Conservation (phyloP, 495 filamentous ascomycete genomes). For the Podospora pseudopauciseta region DNA sequence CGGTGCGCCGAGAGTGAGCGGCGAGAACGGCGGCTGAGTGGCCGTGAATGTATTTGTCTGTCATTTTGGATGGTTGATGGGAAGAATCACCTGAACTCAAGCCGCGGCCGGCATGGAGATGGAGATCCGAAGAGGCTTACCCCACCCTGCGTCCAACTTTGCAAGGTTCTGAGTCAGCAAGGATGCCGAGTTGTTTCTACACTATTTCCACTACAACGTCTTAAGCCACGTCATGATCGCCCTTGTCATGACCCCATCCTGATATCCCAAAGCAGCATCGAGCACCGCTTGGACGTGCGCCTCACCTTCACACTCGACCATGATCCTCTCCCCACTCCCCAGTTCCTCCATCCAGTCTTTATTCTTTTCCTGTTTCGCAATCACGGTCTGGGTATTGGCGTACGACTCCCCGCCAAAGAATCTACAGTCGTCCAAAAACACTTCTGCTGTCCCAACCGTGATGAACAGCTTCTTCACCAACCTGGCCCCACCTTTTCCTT, state of each 20-base stretch:
- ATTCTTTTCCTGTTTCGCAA: background rate
- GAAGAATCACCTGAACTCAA: too few species aligned
- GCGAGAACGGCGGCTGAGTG: background rate
- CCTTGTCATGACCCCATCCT: conserved; percentile 16
- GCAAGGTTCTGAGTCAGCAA: too few species aligned
- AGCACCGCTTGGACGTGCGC: conserved; percentile 24
- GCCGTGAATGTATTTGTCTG: too few species aligned
- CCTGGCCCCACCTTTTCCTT: background rate
- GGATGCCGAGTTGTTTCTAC: too few species aligned
- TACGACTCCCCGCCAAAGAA: conserved; percentile 7
- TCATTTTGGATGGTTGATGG: too few species aligned
- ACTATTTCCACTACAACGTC: too few species aligned
- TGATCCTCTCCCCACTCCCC: conserved; percentile 10
- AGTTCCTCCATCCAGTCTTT: background rate
- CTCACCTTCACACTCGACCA: conserved; percentile 23
- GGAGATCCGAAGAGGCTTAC: too few species aligned
- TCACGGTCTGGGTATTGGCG: conserved; percentile 7
- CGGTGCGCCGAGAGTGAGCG: too few species aligned
- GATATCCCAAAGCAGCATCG: conserved; percentile 18
- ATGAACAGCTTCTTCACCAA: conserved; percentile 20
- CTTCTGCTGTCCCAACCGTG: conserved; percentile 20
- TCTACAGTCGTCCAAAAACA: conserved; percentile 21
- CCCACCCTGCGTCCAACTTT: too few species aligned
- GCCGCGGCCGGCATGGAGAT: too few species aligned
- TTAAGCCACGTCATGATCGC: conserved; percentile 18